Conservation (phyloP, 352 stramenopile genomes). For the Peronospora farinosa region DNA sequence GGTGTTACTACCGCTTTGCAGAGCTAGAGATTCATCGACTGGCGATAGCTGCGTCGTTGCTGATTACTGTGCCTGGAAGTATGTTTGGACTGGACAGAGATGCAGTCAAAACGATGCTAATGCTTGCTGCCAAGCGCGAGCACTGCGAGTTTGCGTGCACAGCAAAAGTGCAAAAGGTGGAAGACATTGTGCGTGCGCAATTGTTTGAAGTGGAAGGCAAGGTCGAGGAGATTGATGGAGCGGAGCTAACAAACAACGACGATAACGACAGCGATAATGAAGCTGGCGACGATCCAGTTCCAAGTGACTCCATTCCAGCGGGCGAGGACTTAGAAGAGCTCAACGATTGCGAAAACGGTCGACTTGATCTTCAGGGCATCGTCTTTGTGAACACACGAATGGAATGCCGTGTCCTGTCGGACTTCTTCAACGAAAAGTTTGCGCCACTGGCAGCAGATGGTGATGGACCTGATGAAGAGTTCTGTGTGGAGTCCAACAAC, state of each 20-base stretch:
- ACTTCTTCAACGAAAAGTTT: slow-evolving; percentile 74
- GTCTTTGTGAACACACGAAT: slow-evolving; percentile 81
- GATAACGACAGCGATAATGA: slow-evolving; percentile 33
- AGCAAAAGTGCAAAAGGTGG: slow-evolving; percentile 49
- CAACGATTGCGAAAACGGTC: background rate
- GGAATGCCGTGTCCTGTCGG: slow-evolving; percentile 69
- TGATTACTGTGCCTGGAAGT: slow-evolving; percentile 45
- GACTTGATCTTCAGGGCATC: slow-evolving; percentile 56
- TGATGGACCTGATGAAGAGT: slow-evolving; percentile 13
- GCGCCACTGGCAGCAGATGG: slow-evolving; percentile 1
- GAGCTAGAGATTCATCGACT: slow-evolving; percentile 68
- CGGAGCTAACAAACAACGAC: slow-evolving; percentile 20
- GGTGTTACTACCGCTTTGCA: slow-evolving; percentile 70
- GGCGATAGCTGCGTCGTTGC: slow-evolving; percentile 43
- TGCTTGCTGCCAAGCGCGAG: slow-evolving; percentile 34
- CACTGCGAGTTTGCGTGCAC: slow-evolving; percentile 47
- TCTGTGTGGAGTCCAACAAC: slow-evolving; percentile 13
- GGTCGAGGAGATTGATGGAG: slow-evolving; percentile 17
- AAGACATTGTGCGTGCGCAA: slow-evolving; percentile 39
- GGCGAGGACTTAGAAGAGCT: slow-evolving; percentile 2
- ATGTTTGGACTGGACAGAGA: slow-evolving; percentile 54
- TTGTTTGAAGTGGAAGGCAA: slow-evolving; percentile 24
- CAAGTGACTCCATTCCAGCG: background rate
- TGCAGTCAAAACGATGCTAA: slow-evolving; percentile 45
- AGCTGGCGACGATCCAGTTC: background rate